Percentiles rank a stretch among this genome's conserved stretches.
These are phyloP conservation scores for Neotropicomus parvogracilis DNA, from an alignment of 1,284 basidiomycete genomes.

Conservation along the genomic window DNA sequence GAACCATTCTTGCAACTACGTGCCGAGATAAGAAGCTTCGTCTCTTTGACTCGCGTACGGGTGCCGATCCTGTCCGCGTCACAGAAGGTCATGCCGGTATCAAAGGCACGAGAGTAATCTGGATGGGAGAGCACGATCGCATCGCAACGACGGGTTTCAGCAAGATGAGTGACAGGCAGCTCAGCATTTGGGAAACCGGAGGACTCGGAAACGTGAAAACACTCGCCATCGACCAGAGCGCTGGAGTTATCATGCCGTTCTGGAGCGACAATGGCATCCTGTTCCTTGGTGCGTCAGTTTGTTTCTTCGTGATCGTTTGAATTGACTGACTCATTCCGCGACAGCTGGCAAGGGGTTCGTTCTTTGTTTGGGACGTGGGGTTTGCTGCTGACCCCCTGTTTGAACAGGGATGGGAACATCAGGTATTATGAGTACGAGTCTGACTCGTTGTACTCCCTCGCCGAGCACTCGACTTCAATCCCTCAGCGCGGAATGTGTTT, in stretches of 20 bases:
- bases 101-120: conserved; percentile 87
- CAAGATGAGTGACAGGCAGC: conserved; percentile 91
- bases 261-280: conserved; percentile 93
- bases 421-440: conserved; percentile 94
- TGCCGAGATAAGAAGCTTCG: conserved; percentile 92
- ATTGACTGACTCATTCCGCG: conserved; percentile 1
- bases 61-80: conserved; percentile 75
- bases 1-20: conserved; percentile 74
- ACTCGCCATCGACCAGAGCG: conserved; percentile 78
- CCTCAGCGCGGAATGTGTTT: conserved; percentile 97
- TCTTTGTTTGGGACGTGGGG: conserved; percentile 13
- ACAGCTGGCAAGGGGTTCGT: conserved; percentile 73
- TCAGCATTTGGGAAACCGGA: conserved; percentile 83
- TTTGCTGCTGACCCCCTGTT: conserved; percentile 17
- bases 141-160: conserved; percentile 95
- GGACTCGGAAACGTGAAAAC: conserved; percentile 74
- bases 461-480: conserved; percentile 87
- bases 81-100: conserved; percentile 90
- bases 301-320: neutral
- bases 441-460: conserved; percentile 77
- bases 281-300: conserved; percentile 68
- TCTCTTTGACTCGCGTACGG: conserved; percentile 84
- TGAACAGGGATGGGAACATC: conserved; percentile 81
- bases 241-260: conserved; percentile 96
- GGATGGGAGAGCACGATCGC: conserved; percentile 87